phyloP scores from a whole-genome alignment of 495 filamentous ascomycete genomes.

The Staphylotrichum longicolle region DNA sequence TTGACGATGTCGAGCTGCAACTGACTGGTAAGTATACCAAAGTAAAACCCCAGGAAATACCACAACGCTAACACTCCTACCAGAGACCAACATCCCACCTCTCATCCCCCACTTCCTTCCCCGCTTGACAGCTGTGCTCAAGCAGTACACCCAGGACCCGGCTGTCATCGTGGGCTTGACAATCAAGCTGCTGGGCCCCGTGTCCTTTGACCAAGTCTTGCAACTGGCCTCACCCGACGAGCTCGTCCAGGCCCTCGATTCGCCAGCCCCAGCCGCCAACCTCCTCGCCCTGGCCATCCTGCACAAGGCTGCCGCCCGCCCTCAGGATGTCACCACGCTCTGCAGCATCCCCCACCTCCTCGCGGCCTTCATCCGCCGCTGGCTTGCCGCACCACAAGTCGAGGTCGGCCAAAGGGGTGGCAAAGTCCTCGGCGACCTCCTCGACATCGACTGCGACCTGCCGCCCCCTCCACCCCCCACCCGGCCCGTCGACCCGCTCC shows the following conservation, averaged over 20 bases:
- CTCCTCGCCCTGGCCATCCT: conserved; percentile 67
- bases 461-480: conserved; percentile 43
- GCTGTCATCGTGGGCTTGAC: conserved; percentile 49
- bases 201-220: conserved; percentile 51
- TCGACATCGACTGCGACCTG: conserved; percentile 63
- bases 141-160: conserved; percentile 51
- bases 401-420: conserved; percentile 70
- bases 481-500: conserved; percentile 15
- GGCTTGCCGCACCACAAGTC: conserved; percentile 68
- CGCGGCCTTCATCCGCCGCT: conserved; percentile 59
- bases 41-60: too few species aligned
- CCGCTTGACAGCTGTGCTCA: conserved; percentile 47
- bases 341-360: conserved; percentile 63
- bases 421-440: conserved; percentile 63
- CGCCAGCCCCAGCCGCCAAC: conserved; percentile 64
- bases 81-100: conserved; percentile 47
- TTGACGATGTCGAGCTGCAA: conserved; percentile 55
- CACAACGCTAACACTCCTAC: not conserved
- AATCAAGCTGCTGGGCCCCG: conserved; percentile 52
- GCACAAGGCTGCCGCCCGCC: conserved; percentile 61
- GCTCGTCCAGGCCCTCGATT: conserved; percentile 55
- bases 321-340: conserved; percentile 65
- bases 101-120: conserved; percentile 51
- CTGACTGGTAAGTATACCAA: conserved; percentile 41
- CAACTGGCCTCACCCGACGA: conserved; percentile 54